phyloP scores from a whole-genome alignment of 306 rosid species.

The Corylus americana region DNA sequence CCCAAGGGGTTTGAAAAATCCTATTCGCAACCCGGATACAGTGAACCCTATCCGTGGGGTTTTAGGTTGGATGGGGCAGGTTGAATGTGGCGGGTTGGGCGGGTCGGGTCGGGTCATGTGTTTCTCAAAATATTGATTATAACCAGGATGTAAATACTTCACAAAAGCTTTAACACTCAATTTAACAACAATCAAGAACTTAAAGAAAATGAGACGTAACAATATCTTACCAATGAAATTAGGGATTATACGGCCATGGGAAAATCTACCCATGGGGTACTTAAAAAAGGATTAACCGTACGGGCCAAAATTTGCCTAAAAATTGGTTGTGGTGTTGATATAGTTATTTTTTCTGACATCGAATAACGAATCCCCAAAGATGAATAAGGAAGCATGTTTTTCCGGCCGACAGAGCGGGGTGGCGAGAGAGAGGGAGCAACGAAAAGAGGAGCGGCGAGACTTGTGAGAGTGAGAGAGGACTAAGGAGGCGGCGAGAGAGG shows the following conservation, averaged over 20 bases:
- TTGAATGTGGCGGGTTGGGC: too few species aligned
- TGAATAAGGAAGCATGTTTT: constrained; percentile 28
- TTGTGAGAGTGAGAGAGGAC: too few species aligned
- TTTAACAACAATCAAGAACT: neutral
- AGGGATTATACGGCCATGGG: constrained; percentile 39
- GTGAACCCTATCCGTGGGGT: too few species aligned
- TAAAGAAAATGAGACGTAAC: neutral
- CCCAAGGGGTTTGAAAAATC: too few species aligned
- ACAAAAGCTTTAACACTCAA: neutral
- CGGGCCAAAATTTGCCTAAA: constrained; percentile 29
- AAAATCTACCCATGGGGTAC: constrained; percentile 41
- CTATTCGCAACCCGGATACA: too few species aligned
- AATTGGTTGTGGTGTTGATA: constrained; percentile 31
- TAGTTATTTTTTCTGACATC: constrained; percentile 52
- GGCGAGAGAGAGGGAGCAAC: too few species aligned
- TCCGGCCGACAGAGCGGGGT: neutral
- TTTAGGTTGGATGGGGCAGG: too few species aligned
- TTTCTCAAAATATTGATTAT: too few species aligned
- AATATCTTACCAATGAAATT: constrained; percentile 41
- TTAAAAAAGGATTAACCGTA: constrained; percentile 44
- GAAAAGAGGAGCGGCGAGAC: too few species aligned
- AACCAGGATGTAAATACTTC: too few species aligned
- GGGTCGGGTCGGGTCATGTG: too few species aligned
- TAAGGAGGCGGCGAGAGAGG: too few species aligned
- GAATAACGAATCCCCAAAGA: constrained; percentile 44